Evolutionary conservation across 2,329 filamentous ascomycete species (phyloP), one percentile per base, ranked within the genome.

Genomic region (Rutstroemia sp.): DNA sequence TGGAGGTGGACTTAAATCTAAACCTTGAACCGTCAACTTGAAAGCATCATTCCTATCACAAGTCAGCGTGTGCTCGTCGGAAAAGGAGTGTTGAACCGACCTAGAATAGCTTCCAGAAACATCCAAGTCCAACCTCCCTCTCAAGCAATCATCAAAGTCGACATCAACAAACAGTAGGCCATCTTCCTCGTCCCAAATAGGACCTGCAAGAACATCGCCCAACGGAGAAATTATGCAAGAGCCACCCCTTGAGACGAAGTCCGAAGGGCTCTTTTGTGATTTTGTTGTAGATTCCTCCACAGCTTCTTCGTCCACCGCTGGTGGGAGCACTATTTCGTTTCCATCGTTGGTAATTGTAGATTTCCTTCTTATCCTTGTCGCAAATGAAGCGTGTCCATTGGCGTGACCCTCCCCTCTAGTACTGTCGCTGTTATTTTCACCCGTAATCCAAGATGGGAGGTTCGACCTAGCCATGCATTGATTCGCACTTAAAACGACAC

Each of bases 101-200:
- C 90, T 79, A 2, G 90, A 92, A 71, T 95, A 96, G 67, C 87
- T 91, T 0, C 92, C 92, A 2, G 83, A 90, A 39, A 89, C 84
- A 74, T 96, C 92, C 48, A 96, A 70, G 70, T 96, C 91, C 62
- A 96, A 70, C 52, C 90, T 76, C 0, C 91, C 92, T 9, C 89
- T 78, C 62, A 91, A 81, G 65, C 92, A 96, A 63, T 96, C 90
- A 49, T 95, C 88, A 66, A 96, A 86, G 67, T 96, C 90, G 3
- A 92, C 85, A 61, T 94, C 88, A 0, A 82, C 78, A 52, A 91
- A 73, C 30, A 96, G 70, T 0, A 82, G 80, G 4, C 82, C 77
- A 55, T 86, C 72, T 59, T 92, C 85, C 47, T 76, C 71, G 58
- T 95, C 88, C 91, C 91, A 96, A 58, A 94, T 75, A 0, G 92